Percentiles rank a stretch among this genome's conserved stretches.
Evolutionary conservation across 208 protist species (phyloP).

Genomic region (Naegleria lovaniensis): DNA sequence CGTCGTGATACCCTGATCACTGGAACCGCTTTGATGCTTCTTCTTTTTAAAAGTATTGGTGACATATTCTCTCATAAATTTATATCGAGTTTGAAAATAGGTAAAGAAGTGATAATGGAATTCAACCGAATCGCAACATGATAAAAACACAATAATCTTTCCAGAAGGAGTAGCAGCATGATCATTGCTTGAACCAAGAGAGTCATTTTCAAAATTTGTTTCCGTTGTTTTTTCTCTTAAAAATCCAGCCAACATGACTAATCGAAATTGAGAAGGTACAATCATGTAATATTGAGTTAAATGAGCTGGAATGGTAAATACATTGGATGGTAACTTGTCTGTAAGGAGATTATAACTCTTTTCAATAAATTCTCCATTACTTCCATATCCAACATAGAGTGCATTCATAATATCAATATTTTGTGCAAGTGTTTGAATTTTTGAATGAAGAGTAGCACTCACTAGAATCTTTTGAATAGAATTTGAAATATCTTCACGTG

Average conservation of each 20-base stretch:
- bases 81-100: background rate
- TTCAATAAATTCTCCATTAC: constrained; percentile 1
- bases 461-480: background rate
- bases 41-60: background rate
- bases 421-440: background rate
- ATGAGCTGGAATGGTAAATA: constrained; percentile 48
- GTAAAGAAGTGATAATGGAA: constrained; percentile 62
- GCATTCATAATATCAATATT: background rate
- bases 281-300: constrained; percentile 61
- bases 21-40: background rate
- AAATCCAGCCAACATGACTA: constrained; percentile 59
- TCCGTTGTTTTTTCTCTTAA: constrained; percentile 54
- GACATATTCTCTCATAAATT: background rate
- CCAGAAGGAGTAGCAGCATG: background rate
- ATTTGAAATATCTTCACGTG: background rate
- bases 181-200: background rate
- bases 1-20: no score
- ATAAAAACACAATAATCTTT: constrained; percentile 68
- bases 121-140: constrained; percentile 62
- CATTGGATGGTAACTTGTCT: background rate
- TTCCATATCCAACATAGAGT: background rate
- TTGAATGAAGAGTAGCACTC: constrained; percentile 13
- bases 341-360: background rate
- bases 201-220: no score
- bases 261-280: constrained; percentile 58